phyloP scores from a whole-genome alignment of 179 eudicot species.

The Dionaea muscipula region DNA sequence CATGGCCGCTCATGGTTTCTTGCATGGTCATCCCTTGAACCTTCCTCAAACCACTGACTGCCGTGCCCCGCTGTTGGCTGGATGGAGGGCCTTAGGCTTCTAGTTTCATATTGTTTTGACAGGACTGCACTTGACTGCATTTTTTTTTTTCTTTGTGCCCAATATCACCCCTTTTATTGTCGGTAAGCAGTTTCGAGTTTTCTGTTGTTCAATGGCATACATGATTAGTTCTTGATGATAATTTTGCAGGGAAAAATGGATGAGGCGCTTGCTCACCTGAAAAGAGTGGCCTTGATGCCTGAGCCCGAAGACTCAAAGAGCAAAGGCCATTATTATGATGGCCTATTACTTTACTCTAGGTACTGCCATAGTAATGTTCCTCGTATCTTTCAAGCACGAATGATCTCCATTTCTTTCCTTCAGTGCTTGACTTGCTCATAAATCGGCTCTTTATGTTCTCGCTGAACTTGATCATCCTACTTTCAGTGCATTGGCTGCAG shows the following conservation, averaged over 20 bases:
- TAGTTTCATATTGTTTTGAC: neutral
- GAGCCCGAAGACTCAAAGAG: conserved; percentile 57
- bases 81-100: too few relatives aligned
- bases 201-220: too few relatives aligned
- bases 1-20: too few relatives aligned
- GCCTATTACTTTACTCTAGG: conserved; percentile 54
- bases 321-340: conserved; percentile 70
- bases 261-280: conserved; percentile 58
- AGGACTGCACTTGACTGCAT: neutral
- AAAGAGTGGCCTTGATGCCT: conserved; percentile 46
- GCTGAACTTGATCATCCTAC: conserved; percentile 1
- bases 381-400: neutral
- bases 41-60: too few relatives aligned
- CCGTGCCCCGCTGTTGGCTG: too few relatives aligned
- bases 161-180: neutral
- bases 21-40: too few relatives aligned
- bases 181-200: too few relatives aligned
- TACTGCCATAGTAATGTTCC: conserved; percentile 11
- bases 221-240: too few relatives aligned
- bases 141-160: conserved; percentile 1
- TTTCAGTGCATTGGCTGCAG: conserved; percentile 42
- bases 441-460: neutral
- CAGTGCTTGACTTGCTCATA: neutral
- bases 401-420: neutral
- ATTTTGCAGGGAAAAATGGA: conserved; percentile 38